Evolutionary conservation across 139 green algal species (phyloP), one percentile per base, ranked within the genome.

Genomic region (Coelastrella sp.): DNA sequence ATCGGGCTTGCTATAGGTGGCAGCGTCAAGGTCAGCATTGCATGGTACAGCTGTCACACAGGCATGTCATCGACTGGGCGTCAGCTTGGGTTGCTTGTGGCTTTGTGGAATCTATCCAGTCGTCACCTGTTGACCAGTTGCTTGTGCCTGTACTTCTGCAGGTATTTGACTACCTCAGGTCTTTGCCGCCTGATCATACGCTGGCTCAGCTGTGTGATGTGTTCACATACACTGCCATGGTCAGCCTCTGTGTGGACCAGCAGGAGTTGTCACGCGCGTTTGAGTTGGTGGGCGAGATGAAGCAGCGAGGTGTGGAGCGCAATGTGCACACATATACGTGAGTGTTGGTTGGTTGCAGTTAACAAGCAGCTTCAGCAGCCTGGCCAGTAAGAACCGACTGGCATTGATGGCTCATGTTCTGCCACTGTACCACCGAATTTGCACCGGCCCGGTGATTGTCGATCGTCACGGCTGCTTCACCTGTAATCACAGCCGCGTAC

Each of bases 291-390:
- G 82, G 82, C 4, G 96, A 98, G 83, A 98, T 98, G 96, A 93
- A 85, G 61, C 57, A 66, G 7, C 87, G 92, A 22, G 93, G 95
- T 88, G 87, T 98, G n/a, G 70, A 88, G 65, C 94, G 93, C 93
- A 98, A 98, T 81, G 96, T 98, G 74, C 95, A 97, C 94, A 98
- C 96, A 17, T 98, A 97, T 90, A 96, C 95, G 90, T 91, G 35
- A 86, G 87, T 56, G 79, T 6, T 61, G 76, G 82, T 59, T 70
- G 49, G n/a, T 24, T n/a, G 35, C 73, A 79, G 9, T 17, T 10
- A n/a, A 4, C n/a, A 35, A 79, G 73, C 73, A 57, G 14, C 19
- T 56, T 9, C 56, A n/a, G 78, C 78, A 68, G 49, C 78, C 35
- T 49, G 35, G 9, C 12, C 12, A 63, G 76, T 22, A 15, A 25